phyloP scores from a whole-genome alignment of 2,329 filamentous ascomycete genomes.

The Colletotrichum graminicola region DNA sequence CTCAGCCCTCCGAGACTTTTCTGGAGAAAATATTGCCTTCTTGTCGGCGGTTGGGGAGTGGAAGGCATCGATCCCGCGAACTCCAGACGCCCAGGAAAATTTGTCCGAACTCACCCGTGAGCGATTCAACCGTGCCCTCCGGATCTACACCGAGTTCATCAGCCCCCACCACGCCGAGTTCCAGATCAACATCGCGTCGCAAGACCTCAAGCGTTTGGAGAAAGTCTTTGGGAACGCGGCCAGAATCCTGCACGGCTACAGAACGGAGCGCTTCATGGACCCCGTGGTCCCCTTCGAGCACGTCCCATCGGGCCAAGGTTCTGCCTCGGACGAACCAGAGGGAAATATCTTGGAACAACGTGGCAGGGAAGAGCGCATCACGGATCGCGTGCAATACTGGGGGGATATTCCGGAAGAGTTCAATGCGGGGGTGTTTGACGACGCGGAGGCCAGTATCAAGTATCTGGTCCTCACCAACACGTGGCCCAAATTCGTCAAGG shows the following conservation, averaged over 20 bases:
- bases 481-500: slow-evolving; percentile 48
- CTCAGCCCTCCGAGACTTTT: slow-evolving; percentile 75
- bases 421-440: slow-evolving; percentile 62
- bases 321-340: slow-evolving; percentile 11
- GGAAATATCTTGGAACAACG: background rate
- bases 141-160: slow-evolving; percentile 73
- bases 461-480: slow-evolving; percentile 58
- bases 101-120: slow-evolving; percentile 56
- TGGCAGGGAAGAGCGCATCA: background rate
- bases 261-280: slow-evolving; percentile 51
- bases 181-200: slow-evolving; percentile 73
- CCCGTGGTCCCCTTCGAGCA: slow-evolving; percentile 59
- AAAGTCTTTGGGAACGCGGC: slow-evolving; percentile 68
- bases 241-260: slow-evolving; percentile 57
- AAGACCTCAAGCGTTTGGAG: slow-evolving; percentile 66
- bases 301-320: background rate
- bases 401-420: slow-evolving; percentile 57
- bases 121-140: slow-evolving; percentile 69
- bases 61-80: slow-evolving; percentile 56
- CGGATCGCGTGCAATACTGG: slow-evolving; percentile 30
- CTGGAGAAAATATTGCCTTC: slow-evolving; percentile 79
- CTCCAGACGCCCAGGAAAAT: slow-evolving; percentile 37
- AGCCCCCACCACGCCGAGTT: slow-evolving; percentile 72
- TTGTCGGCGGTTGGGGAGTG: slow-evolving; percentile 69
- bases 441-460: slow-evolving; percentile 66